These are phyloP conservation scores for Trichoderma breve DNA, from an alignment of 2,329 filamentous ascomycete species.

Conservation along the genomic window DNA sequence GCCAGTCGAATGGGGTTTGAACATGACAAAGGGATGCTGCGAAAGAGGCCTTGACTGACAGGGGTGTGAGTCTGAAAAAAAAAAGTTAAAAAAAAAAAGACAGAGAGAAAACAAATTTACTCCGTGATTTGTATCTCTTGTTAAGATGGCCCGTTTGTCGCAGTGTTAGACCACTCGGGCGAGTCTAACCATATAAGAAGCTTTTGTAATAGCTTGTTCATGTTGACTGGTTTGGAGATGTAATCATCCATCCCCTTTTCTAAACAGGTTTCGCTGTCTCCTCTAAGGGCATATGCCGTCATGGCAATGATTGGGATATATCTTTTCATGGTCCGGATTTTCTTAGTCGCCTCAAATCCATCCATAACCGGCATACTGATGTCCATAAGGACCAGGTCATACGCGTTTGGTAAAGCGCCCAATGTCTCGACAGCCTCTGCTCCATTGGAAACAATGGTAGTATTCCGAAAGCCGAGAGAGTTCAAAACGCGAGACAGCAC, in stretches of 20 bases:
- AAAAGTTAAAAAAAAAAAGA: no score
- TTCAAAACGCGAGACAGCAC: slow-evolving; percentile 39
- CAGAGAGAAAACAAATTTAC: not conserved
- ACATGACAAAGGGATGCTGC: not conserved
- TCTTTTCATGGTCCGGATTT: slow-evolving; percentile 43
- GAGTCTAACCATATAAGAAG: slow-evolving; percentile 29
- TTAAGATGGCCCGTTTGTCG: not conserved
- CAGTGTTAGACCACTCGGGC: not conserved
- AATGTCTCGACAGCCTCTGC: slow-evolving; percentile 30
- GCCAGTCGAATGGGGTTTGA: not conserved
- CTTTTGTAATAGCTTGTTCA: slow-evolving; percentile 22
- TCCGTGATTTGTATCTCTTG: not conserved
- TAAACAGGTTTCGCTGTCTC: slow-evolving; percentile 52
- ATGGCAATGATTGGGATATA: slow-evolving; percentile 53
- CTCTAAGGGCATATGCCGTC: slow-evolving; percentile 55
- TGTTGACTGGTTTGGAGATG: slow-evolving; percentile 53
- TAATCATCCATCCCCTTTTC: slow-evolving; percentile 56
- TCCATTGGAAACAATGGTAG: slow-evolving; percentile 25
- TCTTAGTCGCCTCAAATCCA: slow-evolving; percentile 45
- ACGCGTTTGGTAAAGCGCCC: slow-evolving; percentile 29
- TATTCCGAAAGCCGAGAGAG: slow-evolving; percentile 40
- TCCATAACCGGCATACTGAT: slow-evolving; percentile 56
- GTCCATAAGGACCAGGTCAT: slow-evolving; percentile 41
- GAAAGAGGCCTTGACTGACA: not conserved
- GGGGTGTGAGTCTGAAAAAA: not conserved